Base-by-base conservation (phyloP, 1,284 basidiomycete genomes). In the Cryptococcus sp. region DNA sequence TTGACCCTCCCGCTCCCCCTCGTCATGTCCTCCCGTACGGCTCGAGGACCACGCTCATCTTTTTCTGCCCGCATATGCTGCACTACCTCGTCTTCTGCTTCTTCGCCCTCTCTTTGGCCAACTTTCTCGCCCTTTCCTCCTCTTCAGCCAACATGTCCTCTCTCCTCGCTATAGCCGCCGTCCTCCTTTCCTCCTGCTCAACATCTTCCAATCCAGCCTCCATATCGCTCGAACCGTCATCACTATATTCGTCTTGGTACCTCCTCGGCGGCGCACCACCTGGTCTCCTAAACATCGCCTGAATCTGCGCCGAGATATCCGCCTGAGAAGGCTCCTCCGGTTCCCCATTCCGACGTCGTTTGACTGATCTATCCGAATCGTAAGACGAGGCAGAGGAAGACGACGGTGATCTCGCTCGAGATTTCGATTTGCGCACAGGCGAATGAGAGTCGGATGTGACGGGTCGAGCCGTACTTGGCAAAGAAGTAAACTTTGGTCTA, bases 181-280 rank as follows among this genome's bases (percentile, higher is more conserved):
- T 59, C 28, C 60, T 50, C 49, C 51, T 54, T 54, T 70, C 66
- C 53, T 71, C 66, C 38, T 45, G 50, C 47, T 68, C 68, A 12
- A 69, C 62, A 56, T 68, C 70, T 34, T 50, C 58, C 42, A 70
- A 45, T 2, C 66, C 66, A 18, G 69, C 69, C 51, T 71, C 69
- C 66, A 69, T 71, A 58, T 71, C 70, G 28, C 57, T 59, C 22
- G 48, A 49, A 5, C 39, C 48, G 21, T 54, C 57, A 44, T 54
- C 56, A 12, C 52, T 55, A 19, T 58, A 53, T 14, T 58, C 50
- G 32, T 63, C 61, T 24, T 47, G 40, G 45, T 63, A 58, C 14
- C 32, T 39, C 32, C 50, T 18, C 7, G 51, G 40, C 38, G 41
- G 38, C 7, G 43, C 33, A 31, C n/a, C n/a, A 35, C 62, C 63